Percentiles rank a stretch among this genome's conserved stretches.
These are phyloP conservation scores for Colletotrichum sp. DNA, from an alignment of 2,329 filamentous ascomycete genomes.

Conservation along the genomic window DNA sequence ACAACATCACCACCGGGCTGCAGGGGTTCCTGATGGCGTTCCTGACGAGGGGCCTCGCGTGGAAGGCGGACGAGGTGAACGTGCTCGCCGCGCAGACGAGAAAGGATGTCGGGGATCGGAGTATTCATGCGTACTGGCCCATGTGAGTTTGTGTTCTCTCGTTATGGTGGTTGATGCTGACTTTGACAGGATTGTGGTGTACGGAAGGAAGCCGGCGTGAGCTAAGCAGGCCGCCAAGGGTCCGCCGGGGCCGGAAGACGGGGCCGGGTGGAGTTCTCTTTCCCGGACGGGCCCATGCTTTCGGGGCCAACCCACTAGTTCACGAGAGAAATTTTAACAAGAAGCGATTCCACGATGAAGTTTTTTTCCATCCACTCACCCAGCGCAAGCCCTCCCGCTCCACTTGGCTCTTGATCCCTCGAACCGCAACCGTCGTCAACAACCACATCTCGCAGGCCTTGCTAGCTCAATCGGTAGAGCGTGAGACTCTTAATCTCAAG, in stretches of 20 bases:
- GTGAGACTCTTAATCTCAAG: conserved; percentile 66
- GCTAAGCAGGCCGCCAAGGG: not conserved
- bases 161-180: not conserved
- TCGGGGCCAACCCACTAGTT: not conserved
- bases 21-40: conserved; percentile 41
- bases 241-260: not conserved
- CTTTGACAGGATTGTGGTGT: conserved; percentile 12
- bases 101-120: conserved; percentile 28
- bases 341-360: not conserved
- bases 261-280: not conserved
- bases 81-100: conserved; percentile 28
- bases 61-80: conserved; percentile 34
- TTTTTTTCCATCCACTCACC: not conserved
- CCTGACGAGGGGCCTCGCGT: conserved; percentile 40
- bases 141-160: conserved; percentile 32
- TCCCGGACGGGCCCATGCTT: not conserved
- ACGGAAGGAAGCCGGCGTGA: not conserved
- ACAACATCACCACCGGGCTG: conserved; percentile 35
- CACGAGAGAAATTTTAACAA: not conserved
- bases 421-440: not conserved
- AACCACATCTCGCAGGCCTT: conserved; percentile 9
- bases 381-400: not conserved
- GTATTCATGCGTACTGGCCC: conserved; percentile 36
- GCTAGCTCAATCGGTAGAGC: conserved; percentile 77
- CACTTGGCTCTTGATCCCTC: not conserved